Percentiles rank a stretch among this genome's conserved stretches.
phyloP scores from a whole-genome alignment of 2,329 filamentous ascomycete genomes.

The Ophiocordyceps australis region DNA sequence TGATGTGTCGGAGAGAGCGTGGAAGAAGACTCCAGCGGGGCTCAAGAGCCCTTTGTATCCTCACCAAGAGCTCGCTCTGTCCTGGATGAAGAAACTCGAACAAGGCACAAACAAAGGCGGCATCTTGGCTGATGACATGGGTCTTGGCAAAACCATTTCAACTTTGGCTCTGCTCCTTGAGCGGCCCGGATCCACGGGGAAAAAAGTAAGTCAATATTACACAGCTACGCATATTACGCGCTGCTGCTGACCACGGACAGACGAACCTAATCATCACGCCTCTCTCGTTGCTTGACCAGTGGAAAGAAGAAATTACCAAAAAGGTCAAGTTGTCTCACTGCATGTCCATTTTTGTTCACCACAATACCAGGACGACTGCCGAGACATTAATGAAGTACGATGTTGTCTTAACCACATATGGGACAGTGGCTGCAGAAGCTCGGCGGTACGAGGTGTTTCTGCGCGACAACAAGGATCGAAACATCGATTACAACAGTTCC shows the following conservation, averaged over 20 bases:
- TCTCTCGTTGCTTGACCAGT: slow-evolving; percentile 65
- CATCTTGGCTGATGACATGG: slow-evolving; percentile 88
- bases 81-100: slow-evolving; percentile 75
- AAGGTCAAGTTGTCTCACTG: slow-evolving; percentile 44
- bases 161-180: slow-evolving; percentile 60
- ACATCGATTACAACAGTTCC: slow-evolving; percentile 17
- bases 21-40: slow-evolving; percentile 50
- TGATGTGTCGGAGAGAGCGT: slow-evolving; percentile 40
- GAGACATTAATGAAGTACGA: slow-evolving; percentile 49
- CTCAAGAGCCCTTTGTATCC: slow-evolving; percentile 55
- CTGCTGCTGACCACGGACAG: slow-evolving; percentile 23
- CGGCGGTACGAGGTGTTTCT: slow-evolving; percentile 40
- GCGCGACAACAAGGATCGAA: slow-evolving; percentile 24
- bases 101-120: slow-evolving; percentile 65
- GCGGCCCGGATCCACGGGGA: slow-evolving; percentile 32
- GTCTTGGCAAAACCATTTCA: slow-evolving; percentile 77
- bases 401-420: slow-evolving; percentile 75
- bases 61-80: slow-evolving; percentile 67
- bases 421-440: slow-evolving; percentile 46
- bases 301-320: slow-evolving; percentile 60
- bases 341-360: slow-evolving; percentile 50
- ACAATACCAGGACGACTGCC: slow-evolving; percentile 45
- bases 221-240: slow-evolving; percentile 18
- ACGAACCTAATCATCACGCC: slow-evolving; percentile 75
- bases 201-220: slow-evolving; percentile 17